Evolutionary conservation across 2,329 filamentous ascomycete genomes (phyloP), one percentile per base, ranked within the genome.

Genomic region (Neofusicoccum laricinum): DNA sequence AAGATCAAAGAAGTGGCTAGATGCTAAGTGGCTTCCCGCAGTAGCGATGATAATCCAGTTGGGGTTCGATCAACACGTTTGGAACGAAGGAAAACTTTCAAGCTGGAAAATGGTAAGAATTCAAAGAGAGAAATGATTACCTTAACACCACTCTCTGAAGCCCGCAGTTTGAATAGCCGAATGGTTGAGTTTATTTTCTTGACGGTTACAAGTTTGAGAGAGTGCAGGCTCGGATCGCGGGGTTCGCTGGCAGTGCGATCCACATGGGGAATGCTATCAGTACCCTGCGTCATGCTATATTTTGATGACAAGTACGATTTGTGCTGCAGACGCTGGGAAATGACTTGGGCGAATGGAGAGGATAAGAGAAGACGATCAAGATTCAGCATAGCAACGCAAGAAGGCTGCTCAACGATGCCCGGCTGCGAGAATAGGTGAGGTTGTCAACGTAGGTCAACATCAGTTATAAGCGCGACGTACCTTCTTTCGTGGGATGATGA

Each of bases 221-320:
- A 77, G 73, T 91, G 85, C 6, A 93, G 77, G 15, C 85, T 85
- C 66, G 84, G 79, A 65, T 90, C 86, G 64, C 92, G 87, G 46
- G 89, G 90, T 72, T 95, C 90, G 43, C 84, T 77, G 2, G 90
- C 88, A 11, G 92, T 96, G 61, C 91, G 85, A 68, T 92, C 85
- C 65, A 90, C 80, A 71, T 95, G 91, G 66, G 73, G 76, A 38
- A 59, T 36, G 17, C 55, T 46, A 30, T 59, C 41, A 4, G n/a
- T 4, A 1, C 21, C 30, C 10, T 21, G n/a, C 15, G 11, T n/a
- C 55, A 59, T 59, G 10, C 7, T 32, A 5, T 4, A 8, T 6
- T 10, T 30, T 6, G 40, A 34, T 12, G 21, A 6, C 4, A 17
- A 19, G 10, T 21, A n/a, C n/a, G n/a, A n/a, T n/a, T n/a, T n/a